Evolutionary conservation across 2,329 filamentous ascomycete genomes (phyloP).

Genomic region (Trichoderma endophyticum): DNA sequence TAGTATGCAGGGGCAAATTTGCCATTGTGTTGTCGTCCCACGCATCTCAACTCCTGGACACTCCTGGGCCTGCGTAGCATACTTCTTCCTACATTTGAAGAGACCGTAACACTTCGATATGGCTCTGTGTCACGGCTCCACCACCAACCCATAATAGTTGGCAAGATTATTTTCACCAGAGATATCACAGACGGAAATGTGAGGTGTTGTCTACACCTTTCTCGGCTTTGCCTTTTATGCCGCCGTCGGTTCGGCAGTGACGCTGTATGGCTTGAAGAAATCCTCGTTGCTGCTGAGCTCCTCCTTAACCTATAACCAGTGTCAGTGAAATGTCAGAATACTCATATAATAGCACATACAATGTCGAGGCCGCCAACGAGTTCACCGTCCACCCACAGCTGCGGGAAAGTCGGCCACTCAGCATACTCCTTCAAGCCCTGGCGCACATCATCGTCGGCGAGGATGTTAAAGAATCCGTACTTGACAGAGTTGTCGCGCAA

Average conservation of each 20-base stretch:
- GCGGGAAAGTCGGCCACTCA: slow-evolving; percentile 98
- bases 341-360: slow-evolving; percentile 54
- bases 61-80: background rate
- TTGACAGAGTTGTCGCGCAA: slow-evolving; percentile 86
- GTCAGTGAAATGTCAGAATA: slow-evolving; percentile 21
- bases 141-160: background rate
- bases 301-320: slow-evolving; percentile 72
- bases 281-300: slow-evolving; percentile 80
- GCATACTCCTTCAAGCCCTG: slow-evolving; percentile 95
- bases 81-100: background rate
- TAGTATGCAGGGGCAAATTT: background rate
- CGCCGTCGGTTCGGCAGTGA: slow-evolving; percentile 43
- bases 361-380: slow-evolving; percentile 93
- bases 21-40: background rate
- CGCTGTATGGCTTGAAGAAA: slow-evolving; percentile 74
- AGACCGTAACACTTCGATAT: background rate
- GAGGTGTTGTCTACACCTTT: background rate
- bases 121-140: background rate
- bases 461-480: slow-evolving; percentile 98
- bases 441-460: slow-evolving; percentile 94
- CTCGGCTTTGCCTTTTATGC: slow-evolving; percentile 26
- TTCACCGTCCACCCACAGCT: slow-evolving; percentile 88
- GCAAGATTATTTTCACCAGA: background rate
- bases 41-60: background rate
- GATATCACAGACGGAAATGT: background rate